Evolutionary conservation across 2,329 filamentous ascomycete species (phyloP).

Genomic region (Pyricularia grisea): DNA sequence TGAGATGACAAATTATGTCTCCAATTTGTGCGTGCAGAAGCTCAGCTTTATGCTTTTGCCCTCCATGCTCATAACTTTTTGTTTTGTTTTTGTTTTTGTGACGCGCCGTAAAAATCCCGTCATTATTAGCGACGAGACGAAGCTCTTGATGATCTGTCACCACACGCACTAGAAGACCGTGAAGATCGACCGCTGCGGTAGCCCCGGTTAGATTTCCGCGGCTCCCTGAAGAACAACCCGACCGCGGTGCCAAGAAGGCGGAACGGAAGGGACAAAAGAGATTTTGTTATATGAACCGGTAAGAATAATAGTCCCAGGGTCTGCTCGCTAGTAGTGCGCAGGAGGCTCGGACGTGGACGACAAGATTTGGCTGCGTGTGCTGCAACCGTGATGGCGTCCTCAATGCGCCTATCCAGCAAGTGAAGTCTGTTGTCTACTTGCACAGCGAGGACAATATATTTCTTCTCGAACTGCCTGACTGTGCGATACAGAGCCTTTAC

Average conservation of each 20-base stretch:
- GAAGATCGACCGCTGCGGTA: conserved; percentile 3
- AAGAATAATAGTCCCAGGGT: conserved; percentile 21
- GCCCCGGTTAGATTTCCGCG: not conserved
- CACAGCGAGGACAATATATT: conserved; percentile 62
- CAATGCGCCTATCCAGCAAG: conserved; percentile 59
- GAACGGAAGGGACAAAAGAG: not conserved
- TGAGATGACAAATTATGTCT: not conserved
- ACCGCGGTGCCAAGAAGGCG: not conserved
- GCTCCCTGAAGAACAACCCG: not conserved
- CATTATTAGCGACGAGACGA: not conserved
- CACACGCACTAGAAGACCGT: not conserved
- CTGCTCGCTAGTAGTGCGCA: conserved; percentile 27
- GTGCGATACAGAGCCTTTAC: conserved; percentile 83
- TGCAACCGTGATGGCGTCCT: conserved; percentile 73
- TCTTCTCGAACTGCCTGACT: conserved; percentile 85
- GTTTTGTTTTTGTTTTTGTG: no score
- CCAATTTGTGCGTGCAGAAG: not conserved
- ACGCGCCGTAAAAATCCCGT: not conserved
- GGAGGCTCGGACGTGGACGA: conserved; percentile 19
- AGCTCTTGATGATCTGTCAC: not conserved
- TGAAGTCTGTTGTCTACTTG: conserved; percentile 69
- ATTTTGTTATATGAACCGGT: not conserved
- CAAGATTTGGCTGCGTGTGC: conserved; percentile 57
- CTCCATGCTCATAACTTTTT: not conserved
- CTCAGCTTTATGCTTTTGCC: not conserved